Percentiles rank a stretch among this genome's conserved stretches.
Evolutionary conservation across 306 rosid species (phyloP).

Genomic region (Hippophae tibetana): DNA sequence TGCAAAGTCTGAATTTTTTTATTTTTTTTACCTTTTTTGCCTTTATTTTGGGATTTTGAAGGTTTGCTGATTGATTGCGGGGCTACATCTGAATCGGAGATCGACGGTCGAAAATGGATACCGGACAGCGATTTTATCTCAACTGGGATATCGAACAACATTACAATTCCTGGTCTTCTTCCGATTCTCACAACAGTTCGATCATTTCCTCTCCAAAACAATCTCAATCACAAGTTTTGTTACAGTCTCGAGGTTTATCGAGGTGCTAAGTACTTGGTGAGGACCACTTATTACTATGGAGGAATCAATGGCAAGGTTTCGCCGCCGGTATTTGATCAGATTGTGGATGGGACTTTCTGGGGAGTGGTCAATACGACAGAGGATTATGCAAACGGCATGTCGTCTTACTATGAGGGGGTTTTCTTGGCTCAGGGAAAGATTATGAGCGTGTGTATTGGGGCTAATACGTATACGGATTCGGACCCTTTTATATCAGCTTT

Average conservation of each 20-base stretch:
- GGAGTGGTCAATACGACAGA: constrained; percentile 58
- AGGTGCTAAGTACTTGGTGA: constrained; percentile 49
- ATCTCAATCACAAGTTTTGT: constrained; percentile 41
- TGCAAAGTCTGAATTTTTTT: neutral
- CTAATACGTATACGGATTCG: constrained; percentile 45
- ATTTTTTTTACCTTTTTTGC: no score
- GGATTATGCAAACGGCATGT: constrained; percentile 56
- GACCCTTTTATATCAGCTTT: constrained; percentile 82
- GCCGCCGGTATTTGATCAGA: constrained; percentile 87
- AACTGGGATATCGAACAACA: constrained; percentile 38
- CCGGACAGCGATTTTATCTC: constrained; percentile 42
- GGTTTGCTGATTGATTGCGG: constrained; percentile 58
- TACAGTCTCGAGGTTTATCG: constrained; percentile 45
- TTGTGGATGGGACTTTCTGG: constrained; percentile 75
- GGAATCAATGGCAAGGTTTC: constrained; percentile 52
- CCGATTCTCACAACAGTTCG: constrained; percentile 51
- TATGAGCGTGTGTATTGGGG: constrained; percentile 67
- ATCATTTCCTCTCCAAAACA: constrained; percentile 41
- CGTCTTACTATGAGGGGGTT: constrained; percentile 63
- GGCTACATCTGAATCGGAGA: constrained; percentile 16
- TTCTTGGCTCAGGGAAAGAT: constrained; percentile 34
- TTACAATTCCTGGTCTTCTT: constrained; percentile 17
- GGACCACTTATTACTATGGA: constrained; percentile 67
- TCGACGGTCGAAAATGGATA: constrained; percentile 43
- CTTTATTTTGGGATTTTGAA: constrained; percentile 1